Percentiles rank a stretch among this genome's conserved stretches.
These are phyloP conservation scores for Pyricularia sp. DNA, from an alignment of 2,329 filamentous ascomycete species.

Conservation along the genomic window DNA sequence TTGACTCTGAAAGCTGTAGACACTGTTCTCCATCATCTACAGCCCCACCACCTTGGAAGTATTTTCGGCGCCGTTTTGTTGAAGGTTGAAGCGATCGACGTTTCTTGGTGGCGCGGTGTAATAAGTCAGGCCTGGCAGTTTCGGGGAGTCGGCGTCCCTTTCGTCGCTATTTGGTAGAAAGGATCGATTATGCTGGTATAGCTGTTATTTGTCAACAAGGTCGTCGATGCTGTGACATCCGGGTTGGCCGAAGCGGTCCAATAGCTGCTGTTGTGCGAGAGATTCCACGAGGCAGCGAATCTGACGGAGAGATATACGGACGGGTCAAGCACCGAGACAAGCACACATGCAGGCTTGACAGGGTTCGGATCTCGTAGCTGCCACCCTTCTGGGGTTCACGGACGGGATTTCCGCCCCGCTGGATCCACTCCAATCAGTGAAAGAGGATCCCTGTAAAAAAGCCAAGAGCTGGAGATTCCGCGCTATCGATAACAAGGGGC, in stretches of 20 bases:
- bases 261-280: neutral
- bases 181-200: neutral
- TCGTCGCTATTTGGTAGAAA: neutral
- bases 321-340: neutral
- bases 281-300: neutral
- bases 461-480: neutral
- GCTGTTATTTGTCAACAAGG: neutral
- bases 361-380: neutral
- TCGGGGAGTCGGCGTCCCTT: neutral
- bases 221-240: neutral
- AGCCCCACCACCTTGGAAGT: neutral
- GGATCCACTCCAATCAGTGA: neutral
- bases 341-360: neutral
- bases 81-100: neutral
- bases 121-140: neutral
- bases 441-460: neutral
- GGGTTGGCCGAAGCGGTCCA: neutral
- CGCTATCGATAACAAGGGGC: conserved; percentile 5
- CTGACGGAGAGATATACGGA: neutral
- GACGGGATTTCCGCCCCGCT: neutral
- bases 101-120: neutral
- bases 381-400: neutral
- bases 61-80: neutral
- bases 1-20: neutral
- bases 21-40: conserved; percentile 4